phyloP scores from a whole-genome alignment of 176 grass and related monocot genomes.

The Aegilops umbellulata region DNA sequence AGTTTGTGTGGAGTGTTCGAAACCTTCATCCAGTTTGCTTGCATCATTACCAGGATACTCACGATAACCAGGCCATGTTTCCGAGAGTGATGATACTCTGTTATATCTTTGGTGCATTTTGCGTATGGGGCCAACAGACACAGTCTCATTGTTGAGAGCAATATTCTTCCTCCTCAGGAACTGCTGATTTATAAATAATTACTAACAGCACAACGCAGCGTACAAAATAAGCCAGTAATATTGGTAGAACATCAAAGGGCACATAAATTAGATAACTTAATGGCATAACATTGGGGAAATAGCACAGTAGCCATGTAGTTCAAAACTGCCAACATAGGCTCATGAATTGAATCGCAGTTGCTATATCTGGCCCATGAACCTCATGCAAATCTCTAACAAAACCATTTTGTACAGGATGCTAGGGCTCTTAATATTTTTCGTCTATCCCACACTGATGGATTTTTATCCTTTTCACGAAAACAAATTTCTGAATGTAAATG shows the following conservation, averaged over 20 bases:
- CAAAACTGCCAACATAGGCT: slow-evolving; percentile 1
- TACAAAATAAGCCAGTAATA: slow-evolving; percentile 11
- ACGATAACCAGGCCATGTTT: slow-evolving; percentile 10
- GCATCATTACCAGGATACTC: slow-evolving; percentile 15
- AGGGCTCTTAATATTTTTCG: neutral
- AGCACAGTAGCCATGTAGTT: neutral
- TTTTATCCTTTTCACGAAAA: neutral
- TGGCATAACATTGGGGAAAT: neutral
- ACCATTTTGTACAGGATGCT: neutral
- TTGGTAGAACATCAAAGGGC: neutral
- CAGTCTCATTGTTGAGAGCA: slow-evolving; percentile 30
- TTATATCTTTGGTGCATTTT: slow-evolving; percentile 38
- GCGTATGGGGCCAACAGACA: slow-evolving; percentile 30
- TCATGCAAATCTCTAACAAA: neutral
- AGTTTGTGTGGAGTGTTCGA: slow-evolving; percentile 6
- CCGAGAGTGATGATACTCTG: slow-evolving; percentile 35
- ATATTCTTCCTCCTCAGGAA: slow-evolving; percentile 45
- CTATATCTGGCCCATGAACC: neutral
- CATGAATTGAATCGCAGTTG: neutral
- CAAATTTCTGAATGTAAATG: neutral
- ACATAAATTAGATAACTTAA: neutral
- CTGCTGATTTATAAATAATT: slow-evolving; percentile 19
- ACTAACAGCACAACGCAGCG: neutral
- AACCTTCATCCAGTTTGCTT: slow-evolving; percentile 31
- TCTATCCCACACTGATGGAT: neutral